Evolutionary conservation across 73 alveolate species (phyloP), one percentile per base, ranked within the genome.

Genomic region (Uronychia setigera): DNA sequence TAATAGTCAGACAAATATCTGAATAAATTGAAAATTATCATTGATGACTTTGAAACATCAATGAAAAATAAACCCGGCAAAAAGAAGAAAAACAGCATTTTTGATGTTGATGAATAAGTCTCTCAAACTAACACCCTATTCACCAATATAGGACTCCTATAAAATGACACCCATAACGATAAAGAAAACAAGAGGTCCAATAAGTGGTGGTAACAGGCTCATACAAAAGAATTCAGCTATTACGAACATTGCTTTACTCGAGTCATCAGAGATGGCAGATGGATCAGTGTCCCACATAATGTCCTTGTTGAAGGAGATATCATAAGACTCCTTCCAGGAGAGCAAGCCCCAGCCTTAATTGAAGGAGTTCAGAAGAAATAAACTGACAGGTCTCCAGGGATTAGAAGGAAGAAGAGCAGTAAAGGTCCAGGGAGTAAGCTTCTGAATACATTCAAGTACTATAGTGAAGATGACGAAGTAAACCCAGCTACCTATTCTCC

Each of bases 201-300:
- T 46, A 5, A 46, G n/a, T 46, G 67, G 67, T 46, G 67, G 67
- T 5, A 46, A 5, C 5, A 46, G n/a, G 67, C 19, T 19, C 67
- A 46, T 19, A 5, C 5, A 11, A 78, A 86, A 59, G 92, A 86
- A 32, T 86, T 86, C 87, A 28, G 87, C 28, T 86, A 78, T 59
- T 86, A 86, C 33, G 31, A 86, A 58, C 32, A 78, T 74, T 86
- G 92, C 92, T 86, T 86, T 60, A 86, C 92, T 29, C 33, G 92
- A 80, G 77, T 86, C 29, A 0, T 79, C 26, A 86, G 92, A 31
- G 35, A 67, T 11, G 86, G 86, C 29, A 28, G 30, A 31, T 86
- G 87, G 87, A 78, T 77, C 32, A 46, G 60, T 26, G 79, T 86
- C 5, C 92, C 92, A 9, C 78, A 86, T 33, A 86, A 86, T 58